Percentiles rank a stretch among this genome's conserved stretches.
Evolutionary conservation across 129 eudicot genomes (phyloP).

Genomic region (Chrysanthemum seticuspe): DNA sequence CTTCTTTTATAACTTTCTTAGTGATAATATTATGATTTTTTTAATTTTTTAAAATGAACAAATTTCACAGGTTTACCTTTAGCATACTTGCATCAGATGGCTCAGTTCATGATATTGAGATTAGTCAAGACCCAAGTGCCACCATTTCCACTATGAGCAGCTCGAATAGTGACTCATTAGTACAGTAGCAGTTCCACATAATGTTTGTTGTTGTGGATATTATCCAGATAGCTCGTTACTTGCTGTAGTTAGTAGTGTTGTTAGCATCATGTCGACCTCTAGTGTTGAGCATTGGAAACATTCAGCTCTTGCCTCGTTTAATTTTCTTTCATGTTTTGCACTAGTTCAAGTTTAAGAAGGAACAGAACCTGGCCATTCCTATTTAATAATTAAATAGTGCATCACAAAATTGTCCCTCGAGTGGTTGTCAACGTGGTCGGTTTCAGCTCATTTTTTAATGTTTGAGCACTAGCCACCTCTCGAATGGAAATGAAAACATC

Average conservation of each 20-base stretch:
- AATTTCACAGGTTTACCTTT: slow-evolving; percentile 67
- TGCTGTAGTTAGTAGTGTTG: slow-evolving; percentile 64
- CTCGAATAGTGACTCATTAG: slow-evolving; percentile 37
- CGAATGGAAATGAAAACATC: neutral
- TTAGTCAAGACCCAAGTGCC: slow-evolving; percentile 79
- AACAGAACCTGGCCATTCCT: neutral
- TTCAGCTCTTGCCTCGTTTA: slow-evolving; percentile 13
- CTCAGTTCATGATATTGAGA: slow-evolving; percentile 69
- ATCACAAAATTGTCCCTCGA: neutral
- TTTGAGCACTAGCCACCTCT: slow-evolving; percentile 17
- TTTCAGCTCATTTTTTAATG: neutral
- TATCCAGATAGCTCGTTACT: slow-evolving; percentile 47
- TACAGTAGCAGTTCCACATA: slow-evolving; percentile 50
- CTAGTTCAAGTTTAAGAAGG: slow-evolving; percentile 15
- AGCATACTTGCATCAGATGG: slow-evolving; percentile 83
- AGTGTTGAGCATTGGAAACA: slow-evolving; percentile 45
- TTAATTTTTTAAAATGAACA: neutral
- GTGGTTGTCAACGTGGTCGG: neutral
- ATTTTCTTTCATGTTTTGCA: neutral
- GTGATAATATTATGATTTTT: slow-evolving; percentile 17
- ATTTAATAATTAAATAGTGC: slow-evolving; percentile 4
- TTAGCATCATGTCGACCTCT: slow-evolving; percentile 38
- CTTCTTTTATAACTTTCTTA: neutral
- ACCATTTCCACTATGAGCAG: slow-evolving; percentile 46
- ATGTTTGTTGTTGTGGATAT: slow-evolving; percentile 74